Base-by-base conservation (phyloP, 2,329 filamentous ascomycete species). In the Stromatinia cepivora region DNA sequence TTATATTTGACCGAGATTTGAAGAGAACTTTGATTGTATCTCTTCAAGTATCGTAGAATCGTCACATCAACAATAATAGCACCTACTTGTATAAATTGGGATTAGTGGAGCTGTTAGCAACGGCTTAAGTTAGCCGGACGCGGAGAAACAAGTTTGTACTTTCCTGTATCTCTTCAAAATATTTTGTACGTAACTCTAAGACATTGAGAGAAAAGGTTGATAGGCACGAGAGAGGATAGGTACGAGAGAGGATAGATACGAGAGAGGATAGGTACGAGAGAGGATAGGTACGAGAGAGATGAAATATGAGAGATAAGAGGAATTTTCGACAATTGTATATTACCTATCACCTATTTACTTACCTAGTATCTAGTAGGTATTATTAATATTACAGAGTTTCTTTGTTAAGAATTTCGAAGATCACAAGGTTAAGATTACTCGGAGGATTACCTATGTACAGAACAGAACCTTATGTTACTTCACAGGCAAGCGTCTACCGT, bases 111-210 rank as follows among this genome's bases (percentile, higher is more conserved):
- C 58, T 46, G 22, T 36, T 63, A 63, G 48, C 20, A 22, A n/a
- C 46, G 61, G 48, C 46, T 52, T 52, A 63, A 39, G 61, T 28
- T 63, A 64, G 34, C 46, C 46, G 61, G 17, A 28, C 52, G 61
- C 34, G 48, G 46, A 52, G 61, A 39, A 52, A 52, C 20, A n/a
- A n/a, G 61, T 11, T 50, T 62, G 28, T n/a, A 62, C 58, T 48
- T 62, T 62, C 58, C 58, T n/a, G 20, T 39, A 36, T 31, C 46
- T 48, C 36, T 25, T 52, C 31, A 39, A 52, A 28, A 39, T 63
- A 52, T 20, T 39, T 52, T 50, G 45, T 63, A 52, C 61, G 61
- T 64, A 52, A 64, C 15, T 52, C 8, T 63, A 34, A 15, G 22
- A 36, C 22, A 34, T 34, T 48, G 11, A 31, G 31, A 13, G 58